Evolutionary conservation across 345 rosid species (phyloP).

Genomic region (Eutrema japonicum): DNA sequence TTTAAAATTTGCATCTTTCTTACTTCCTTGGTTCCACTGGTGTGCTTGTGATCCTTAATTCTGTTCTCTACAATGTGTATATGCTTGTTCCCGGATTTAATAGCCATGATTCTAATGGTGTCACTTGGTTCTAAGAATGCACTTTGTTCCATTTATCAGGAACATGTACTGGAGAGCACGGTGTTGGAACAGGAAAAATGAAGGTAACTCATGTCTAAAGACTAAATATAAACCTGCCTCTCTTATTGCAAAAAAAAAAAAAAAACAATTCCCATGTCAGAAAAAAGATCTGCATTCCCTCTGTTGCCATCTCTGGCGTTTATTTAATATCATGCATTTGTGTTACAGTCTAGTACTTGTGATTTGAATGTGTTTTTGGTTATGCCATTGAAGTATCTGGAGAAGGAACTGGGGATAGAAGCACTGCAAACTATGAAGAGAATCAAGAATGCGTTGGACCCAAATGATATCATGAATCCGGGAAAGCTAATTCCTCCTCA

Average conservation of each 20-base stretch:
- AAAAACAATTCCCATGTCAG: neutral
- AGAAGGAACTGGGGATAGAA: constrained; percentile 85
- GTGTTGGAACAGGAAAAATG: constrained; percentile 93
- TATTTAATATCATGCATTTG: neutral
- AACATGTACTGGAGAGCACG: constrained; percentile 96
- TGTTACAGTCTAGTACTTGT: neutral
- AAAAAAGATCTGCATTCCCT: neutral
- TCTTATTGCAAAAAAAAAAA: neutral
- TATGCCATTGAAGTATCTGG: constrained; percentile 61
- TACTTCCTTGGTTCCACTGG: neutral
- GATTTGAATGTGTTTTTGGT: constrained; percentile 5
- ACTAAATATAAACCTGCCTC: neutral
- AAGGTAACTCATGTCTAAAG: constrained; percentile 51
- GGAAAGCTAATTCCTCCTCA: constrained; percentile 96
- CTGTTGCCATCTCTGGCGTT: neutral
- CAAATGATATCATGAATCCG: constrained; percentile 91
- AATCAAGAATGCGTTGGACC: constrained; percentile 80
- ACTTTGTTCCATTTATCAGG: constrained; percentile 52
- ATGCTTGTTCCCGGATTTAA: neutral
- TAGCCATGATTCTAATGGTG: constrained; percentile 15
- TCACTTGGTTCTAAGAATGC: constrained; percentile 15
- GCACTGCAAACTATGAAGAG: constrained; percentile 80
- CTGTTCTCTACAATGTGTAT: neutral
- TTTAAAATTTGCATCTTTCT: neutral
- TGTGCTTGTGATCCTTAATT: neutral